A percentile compares a stretch with the other conserved stretches of the same genome.
phyloP scores from a whole-genome alignment of 2,329 filamentous ascomycete genomes.

The Fusarium illudens region DNA sequence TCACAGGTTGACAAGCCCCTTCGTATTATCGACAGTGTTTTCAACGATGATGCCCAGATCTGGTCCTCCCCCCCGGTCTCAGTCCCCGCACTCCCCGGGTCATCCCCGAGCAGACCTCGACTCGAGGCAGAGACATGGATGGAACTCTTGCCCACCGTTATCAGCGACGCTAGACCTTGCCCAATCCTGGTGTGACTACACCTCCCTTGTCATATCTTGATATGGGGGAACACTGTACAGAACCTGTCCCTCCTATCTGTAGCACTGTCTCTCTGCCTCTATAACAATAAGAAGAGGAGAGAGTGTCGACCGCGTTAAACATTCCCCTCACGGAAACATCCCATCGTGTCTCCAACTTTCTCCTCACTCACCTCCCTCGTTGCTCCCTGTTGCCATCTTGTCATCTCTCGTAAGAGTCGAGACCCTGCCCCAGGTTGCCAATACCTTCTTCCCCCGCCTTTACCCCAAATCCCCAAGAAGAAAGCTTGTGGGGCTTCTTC shows the following conservation, averaged over 20 bases:
- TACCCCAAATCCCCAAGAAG: constrained; percentile 20
- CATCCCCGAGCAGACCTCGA: background rate
- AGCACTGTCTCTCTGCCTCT: background rate
- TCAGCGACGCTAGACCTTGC: constrained; percentile 14
- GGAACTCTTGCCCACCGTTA: constrained; percentile 4
- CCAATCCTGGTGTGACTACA: constrained; percentile 8
- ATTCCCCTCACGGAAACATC: background rate
- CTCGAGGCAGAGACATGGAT: background rate
- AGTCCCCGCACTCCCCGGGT: constrained; percentile 5
- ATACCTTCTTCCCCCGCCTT: constrained; percentile 19
- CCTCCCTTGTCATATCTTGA: constrained; percentile 10
- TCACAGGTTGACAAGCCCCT: background rate
- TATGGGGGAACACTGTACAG: background rate
- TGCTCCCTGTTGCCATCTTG: background rate
- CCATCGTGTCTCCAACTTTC: background rate
- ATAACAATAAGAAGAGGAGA: background rate
- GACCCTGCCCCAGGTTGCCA: constrained; percentile 17
- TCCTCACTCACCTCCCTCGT: background rate
- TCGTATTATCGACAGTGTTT: background rate
- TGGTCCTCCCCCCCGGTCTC: background rate
- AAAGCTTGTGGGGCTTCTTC: background rate
- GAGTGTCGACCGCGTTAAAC: background rate
- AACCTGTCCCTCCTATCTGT: background rate
- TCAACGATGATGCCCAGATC: background rate
- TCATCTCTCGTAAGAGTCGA: background rate